phyloP scores from a whole-genome alignment of 768 basidiomycete species.

The Lentinula sp. region DNA sequence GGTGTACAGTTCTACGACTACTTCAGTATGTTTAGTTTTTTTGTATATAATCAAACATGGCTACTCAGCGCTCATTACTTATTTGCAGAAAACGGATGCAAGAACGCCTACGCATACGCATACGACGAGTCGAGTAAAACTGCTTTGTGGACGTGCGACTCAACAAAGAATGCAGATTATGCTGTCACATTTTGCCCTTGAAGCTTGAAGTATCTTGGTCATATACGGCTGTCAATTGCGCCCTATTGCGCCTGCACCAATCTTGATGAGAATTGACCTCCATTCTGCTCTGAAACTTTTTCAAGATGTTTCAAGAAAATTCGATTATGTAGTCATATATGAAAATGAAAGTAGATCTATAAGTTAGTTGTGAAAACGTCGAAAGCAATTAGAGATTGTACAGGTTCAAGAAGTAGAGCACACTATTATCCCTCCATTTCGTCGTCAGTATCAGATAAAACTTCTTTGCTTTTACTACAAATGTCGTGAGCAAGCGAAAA shows the following conservation, averaged over 20 bases:
- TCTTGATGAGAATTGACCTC: too few species aligned
- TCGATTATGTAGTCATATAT: too few species aligned
- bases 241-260: too few species aligned
- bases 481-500: background rate
- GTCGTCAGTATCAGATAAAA: constrained; percentile 84
- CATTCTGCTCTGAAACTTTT: too few species aligned
- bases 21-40: constrained; percentile 31
- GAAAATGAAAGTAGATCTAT: background rate
- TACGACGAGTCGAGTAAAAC: constrained; percentile 38
- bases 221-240: too few species aligned
- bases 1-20: constrained; percentile 42
- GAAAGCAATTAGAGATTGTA: background rate
- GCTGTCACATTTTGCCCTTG: constrained; percentile 30
- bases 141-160: constrained; percentile 37
- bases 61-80: background rate
- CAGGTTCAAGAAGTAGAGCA: background rate
- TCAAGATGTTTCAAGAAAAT: too few species aligned
- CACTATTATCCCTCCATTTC: constrained; percentile 51
- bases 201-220: constrained; percentile 5
- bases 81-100: constrained; percentile 25
- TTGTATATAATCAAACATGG: background rate
- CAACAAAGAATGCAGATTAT: constrained; percentile 21
- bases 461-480: constrained; percentile 81
- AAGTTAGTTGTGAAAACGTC: background rate
- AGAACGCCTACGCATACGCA: constrained; percentile 35